Percentiles rank a stretch among this genome's conserved stretches.
phyloP scores from a whole-genome alignment of 2,329 filamentous ascomycete species.

The Thielaviopsis euricoi region DNA sequence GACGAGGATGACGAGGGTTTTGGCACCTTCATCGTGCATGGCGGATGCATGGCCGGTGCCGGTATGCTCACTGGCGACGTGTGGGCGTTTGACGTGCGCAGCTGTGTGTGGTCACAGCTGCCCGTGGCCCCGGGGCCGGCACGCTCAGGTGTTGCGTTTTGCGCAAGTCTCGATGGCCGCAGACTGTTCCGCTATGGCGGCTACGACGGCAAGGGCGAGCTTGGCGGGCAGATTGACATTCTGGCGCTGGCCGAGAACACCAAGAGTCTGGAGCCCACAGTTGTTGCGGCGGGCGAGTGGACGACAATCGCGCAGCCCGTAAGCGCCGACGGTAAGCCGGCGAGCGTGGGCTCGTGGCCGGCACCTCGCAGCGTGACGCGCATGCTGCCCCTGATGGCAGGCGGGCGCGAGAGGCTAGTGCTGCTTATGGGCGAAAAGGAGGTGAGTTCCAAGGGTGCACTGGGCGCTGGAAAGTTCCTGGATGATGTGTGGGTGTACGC shows the following conservation, averaged over 20 bases:
- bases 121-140: slow-evolving; percentile 49
- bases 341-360: slow-evolving; percentile 4
- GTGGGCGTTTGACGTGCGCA: slow-evolving; percentile 59
- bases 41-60: slow-evolving; percentile 45
- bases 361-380: slow-evolving; percentile 23
- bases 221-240: slow-evolving; percentile 57
- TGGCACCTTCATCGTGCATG: slow-evolving; percentile 59
- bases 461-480: slow-evolving; percentile 36
- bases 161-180: slow-evolving; percentile 34
- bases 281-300: slow-evolving; percentile 37
- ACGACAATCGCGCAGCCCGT: slow-evolving; percentile 29
- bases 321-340: slow-evolving; percentile 11
- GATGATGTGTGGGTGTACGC: slow-evolving; percentile 49
- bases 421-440: slow-evolving; percentile 42
- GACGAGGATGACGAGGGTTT: slow-evolving; percentile 46
- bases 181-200: slow-evolving; percentile 67
- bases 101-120: slow-evolving; percentile 49
- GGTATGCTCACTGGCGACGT: slow-evolving; percentile 49
- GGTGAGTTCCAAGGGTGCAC: slow-evolving; percentile 31
- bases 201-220: slow-evolving; percentile 52
- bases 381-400: slow-evolving; percentile 38
- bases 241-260: slow-evolving; percentile 37
- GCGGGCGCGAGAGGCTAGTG: slow-evolving; percentile 45
- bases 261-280: slow-evolving; percentile 30
- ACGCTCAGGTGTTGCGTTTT: slow-evolving; percentile 52